Evolutionary conservation across 106 monocot genomes (phyloP).

Genomic region (Allium sativum): DNA sequence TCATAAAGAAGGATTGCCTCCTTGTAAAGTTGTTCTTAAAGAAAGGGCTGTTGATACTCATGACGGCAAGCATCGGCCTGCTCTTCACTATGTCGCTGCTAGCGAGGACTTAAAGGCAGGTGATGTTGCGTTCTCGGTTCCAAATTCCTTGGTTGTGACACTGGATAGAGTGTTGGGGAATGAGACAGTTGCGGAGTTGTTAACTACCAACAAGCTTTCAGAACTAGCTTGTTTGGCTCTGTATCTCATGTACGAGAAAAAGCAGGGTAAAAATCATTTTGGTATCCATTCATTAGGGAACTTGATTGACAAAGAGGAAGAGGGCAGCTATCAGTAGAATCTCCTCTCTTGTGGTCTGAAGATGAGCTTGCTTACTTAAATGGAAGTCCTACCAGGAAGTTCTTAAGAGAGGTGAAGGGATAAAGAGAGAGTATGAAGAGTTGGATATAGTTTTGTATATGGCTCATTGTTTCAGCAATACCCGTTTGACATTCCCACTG

Average conservation of each 20-base stretch:
- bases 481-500: slow-evolving; percentile 96
- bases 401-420: slow-evolving; percentile 72
- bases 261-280: slow-evolving; percentile 90
- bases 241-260: slow-evolving; percentile 99
- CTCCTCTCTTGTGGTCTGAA: slow-evolving; percentile 95
- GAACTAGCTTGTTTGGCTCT: slow-evolving; percentile 93
- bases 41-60: slow-evolving; percentile 42
- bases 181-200: slow-evolving; percentile 84
- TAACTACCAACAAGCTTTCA: slow-evolving; percentile 94
- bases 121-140: slow-evolving; percentile 88
- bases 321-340: slow-evolving; percentile 94
- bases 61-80: slow-evolving; percentile 57
- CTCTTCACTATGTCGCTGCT: slow-evolving; percentile 66
- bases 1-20: slow-evolving; percentile 51
- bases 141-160: slow-evolving; percentile 78
- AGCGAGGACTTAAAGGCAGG: slow-evolving; percentile 83
- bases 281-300: slow-evolving; percentile 91
- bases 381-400: slow-evolving; percentile 89
- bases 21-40: slow-evolving; percentile 67
- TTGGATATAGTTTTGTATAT: slow-evolving; percentile 99
- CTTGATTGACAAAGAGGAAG: slow-evolving; percentile 91
- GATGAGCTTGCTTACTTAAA: slow-evolving; percentile 68
- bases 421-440: slow-evolving; percentile 96
- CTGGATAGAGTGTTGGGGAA: slow-evolving; percentile 91
- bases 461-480: slow-evolving; percentile 99